Percentiles rank a stretch among this genome's conserved stretches.
Conservation (phyloP, 805 yeast species). For the Saturnispora bothae region DNA sequence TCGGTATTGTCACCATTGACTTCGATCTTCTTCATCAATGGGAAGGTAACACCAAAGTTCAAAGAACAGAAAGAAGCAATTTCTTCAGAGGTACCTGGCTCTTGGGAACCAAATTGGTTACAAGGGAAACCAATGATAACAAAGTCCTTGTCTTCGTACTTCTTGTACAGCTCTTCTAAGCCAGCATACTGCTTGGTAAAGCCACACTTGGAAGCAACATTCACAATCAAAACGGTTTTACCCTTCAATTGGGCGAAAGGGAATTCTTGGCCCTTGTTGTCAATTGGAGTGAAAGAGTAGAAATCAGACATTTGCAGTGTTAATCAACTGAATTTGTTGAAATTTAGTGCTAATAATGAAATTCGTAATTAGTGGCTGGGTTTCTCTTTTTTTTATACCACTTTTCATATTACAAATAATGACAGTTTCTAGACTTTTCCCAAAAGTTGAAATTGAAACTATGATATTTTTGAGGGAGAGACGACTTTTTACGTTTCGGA, state of each 20-base stretch:
- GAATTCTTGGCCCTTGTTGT: conserved; percentile 47
- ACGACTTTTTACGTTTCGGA: too few relatives aligned
- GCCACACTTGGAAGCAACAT: conserved; percentile 81
- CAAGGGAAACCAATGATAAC: conserved; percentile 80
- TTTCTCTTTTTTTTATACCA: too few relatives aligned
- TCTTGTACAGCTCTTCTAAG: conserved; percentile 55
- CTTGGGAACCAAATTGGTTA: conserved; percentile 78
- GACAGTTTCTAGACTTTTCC: too few relatives aligned
- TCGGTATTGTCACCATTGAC: conserved; percentile 81
- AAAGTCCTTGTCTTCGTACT: conserved; percentile 54
- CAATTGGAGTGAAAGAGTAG: conserved; percentile 58
- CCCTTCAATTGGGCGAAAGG: conserved; percentile 57
- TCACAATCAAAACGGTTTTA: conserved; percentile 73
- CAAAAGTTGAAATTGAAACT: too few relatives aligned
- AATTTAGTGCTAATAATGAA: too few relatives aligned
- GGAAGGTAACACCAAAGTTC: conserved; percentile 89
- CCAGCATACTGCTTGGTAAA: conserved; percentile 70
- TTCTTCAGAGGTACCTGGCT: conserved; percentile 60
- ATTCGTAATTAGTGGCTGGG: too few relatives aligned
- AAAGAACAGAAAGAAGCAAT: conserved; percentile 62
- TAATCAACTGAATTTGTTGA: too few relatives aligned
- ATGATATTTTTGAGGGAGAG: too few relatives aligned
- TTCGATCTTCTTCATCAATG: conserved; percentile 73
- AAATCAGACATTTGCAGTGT: conserved; percentile 50
- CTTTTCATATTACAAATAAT: too few relatives aligned